Percentiles rank a stretch among this genome's conserved stretches.
These are phyloP conservation scores for Andrographis paniculata DNA, from an alignment of 305 asterid genomes.

Conservation along the genomic window DNA sequence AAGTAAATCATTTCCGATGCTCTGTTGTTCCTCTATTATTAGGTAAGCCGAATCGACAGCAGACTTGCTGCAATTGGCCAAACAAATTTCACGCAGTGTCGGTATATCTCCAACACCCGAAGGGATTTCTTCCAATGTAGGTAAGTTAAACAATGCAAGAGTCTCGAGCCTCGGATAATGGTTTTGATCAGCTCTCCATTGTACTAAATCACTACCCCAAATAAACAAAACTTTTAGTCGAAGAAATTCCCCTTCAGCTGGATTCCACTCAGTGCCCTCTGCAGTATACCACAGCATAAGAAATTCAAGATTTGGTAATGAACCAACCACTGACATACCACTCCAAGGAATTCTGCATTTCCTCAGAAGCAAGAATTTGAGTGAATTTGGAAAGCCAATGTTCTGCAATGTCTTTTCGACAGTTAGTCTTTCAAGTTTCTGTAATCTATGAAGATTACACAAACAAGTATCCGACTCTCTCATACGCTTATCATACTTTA, in stretches of 20 bases:
- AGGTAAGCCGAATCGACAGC: neutral
- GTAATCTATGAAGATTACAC: neutral
- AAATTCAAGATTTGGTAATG: no score
- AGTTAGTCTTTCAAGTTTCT: neutral
- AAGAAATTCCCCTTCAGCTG: neutral
- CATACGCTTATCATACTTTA: no score
- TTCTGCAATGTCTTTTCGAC: neutral
- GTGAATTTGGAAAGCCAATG: neutral
- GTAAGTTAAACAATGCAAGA: neutral
- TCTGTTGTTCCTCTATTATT: neutral
- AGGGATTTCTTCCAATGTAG: neutral
- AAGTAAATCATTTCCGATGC: neutral
- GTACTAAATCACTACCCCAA: no score
- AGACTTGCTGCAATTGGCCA: neutral
- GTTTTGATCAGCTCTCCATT: no score
- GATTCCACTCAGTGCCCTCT: no score
- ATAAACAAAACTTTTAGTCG: no score
- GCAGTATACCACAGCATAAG: no score
- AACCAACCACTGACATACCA: no score
- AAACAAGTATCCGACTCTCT: no score
- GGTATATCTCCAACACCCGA: neutral
- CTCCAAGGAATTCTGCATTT: no score
- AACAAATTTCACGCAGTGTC: neutral
- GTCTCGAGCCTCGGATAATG: neutral
- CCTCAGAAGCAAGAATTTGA: neutral